These are phyloP conservation scores for Salix dunnii DNA, from an alignment of 345 rosid species.

Conservation along the genomic window DNA sequence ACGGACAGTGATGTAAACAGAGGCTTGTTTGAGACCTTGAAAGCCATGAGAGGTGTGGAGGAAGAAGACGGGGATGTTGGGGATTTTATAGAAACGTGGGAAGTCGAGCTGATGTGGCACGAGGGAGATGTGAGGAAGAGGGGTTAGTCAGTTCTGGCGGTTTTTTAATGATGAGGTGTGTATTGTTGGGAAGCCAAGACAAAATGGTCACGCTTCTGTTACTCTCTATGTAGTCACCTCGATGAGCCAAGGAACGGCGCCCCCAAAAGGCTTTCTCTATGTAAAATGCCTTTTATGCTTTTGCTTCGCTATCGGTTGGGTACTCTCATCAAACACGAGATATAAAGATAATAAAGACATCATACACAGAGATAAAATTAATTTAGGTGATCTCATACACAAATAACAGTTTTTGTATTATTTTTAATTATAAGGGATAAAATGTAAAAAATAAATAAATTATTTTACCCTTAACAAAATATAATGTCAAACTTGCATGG, in stretches of 20 bases:
- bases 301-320: no score
- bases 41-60: background rate
- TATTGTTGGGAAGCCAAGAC: background rate
- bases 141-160: conserved; percentile 16
- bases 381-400: no score
- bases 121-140: conserved; percentile 7
- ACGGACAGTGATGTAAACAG: background rate
- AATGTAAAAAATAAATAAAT: no score
- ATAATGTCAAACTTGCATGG: no score
- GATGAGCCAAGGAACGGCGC: background rate
- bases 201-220: conserved; percentile 8
- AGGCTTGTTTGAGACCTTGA: background rate
- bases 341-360: no score
- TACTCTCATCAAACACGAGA: no score
- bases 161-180: conserved; percentile 2
- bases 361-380: no score
- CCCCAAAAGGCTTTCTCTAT: background rate
- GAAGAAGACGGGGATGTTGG: no score
- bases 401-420: no score
- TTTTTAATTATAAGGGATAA: no score
- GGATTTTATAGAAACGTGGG: background rate
- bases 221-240: background rate
- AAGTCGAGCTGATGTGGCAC: background rate
- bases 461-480: no score
- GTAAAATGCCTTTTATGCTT: background rate